Percentiles rank a stretch among this genome's conserved stretches.
Evolutionary conservation across 139 green algal species (phyloP).

Genomic region (Pseudopediastrum boryanum): DNA sequence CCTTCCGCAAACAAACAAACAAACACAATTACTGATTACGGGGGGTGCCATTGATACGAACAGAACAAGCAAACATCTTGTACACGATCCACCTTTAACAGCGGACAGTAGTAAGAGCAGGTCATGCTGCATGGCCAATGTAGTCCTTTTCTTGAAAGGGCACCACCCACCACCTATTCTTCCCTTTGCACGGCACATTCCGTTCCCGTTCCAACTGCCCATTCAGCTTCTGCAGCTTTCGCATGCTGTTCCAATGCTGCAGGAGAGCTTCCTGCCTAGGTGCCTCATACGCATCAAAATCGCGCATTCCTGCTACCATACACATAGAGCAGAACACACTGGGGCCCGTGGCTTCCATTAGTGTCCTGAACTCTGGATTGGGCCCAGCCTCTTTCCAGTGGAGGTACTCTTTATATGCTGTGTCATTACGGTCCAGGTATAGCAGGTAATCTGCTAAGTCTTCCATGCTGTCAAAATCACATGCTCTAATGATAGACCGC

Average conservation of each 20-base stretch:
- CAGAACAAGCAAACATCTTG: too few relatives aligned
- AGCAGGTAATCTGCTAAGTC: constrained; percentile 22
- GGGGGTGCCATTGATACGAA: too few relatives aligned
- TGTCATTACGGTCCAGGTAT: constrained; percentile 24
- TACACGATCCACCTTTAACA: too few relatives aligned
- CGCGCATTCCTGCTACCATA: constrained; percentile 3
- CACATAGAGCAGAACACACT: constrained; percentile 14
- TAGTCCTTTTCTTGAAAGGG: neutral
- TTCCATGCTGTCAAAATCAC: constrained; percentile 32
- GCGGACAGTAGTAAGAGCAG: too few relatives aligned
- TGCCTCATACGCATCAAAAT: neutral
- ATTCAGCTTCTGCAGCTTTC: constrained; percentile 8
- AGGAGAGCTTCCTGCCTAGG: neutral
- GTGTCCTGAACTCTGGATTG: constrained; percentile 8
- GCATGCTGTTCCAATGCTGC: neutral
- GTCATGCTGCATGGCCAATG: too few relatives aligned
- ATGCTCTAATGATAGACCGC: constrained; percentile 17
- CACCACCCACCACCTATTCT: constrained; percentile 10
- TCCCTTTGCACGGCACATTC: neutral
- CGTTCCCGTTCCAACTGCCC: constrained; percentile 5
- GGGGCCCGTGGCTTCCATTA: constrained; percentile 9
- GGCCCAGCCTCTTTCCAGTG: constrained; percentile 9
- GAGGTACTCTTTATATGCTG: constrained; percentile 31
- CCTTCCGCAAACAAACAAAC: too few relatives aligned
- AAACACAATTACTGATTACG: too few relatives aligned